Evolutionary conservation across 495 filamentous ascomycete species (phyloP).

Genomic region (Xylaria bambusicola): DNA sequence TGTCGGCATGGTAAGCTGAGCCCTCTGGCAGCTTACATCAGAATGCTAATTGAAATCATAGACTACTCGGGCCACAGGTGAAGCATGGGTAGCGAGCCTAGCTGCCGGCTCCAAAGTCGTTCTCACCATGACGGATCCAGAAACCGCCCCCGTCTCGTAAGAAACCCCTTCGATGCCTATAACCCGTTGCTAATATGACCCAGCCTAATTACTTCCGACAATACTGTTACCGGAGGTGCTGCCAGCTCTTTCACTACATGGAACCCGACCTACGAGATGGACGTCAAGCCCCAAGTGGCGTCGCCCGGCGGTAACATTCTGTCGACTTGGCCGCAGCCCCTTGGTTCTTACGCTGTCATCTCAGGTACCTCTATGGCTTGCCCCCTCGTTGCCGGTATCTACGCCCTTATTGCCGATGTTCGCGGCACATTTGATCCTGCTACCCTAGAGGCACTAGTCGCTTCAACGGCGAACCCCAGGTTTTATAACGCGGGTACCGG

Average conservation of each 20-base stretch:
- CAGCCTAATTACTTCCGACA: conserved; percentile 30
- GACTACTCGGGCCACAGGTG: conserved; percentile 47
- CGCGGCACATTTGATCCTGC: conserved; percentile 52
- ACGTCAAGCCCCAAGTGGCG: conserved; percentile 56
- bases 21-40: not conserved
- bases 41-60: conserved; percentile 23
- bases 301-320: conserved; percentile 59
- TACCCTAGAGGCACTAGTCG: conserved; percentile 48
- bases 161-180: not conserved
- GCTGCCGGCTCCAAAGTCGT: conserved; percentile 40
- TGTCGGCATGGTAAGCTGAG: conserved; percentile 42
- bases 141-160: conserved; percentile 39
- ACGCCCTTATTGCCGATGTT: conserved; percentile 53
- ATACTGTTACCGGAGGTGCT: conserved; percentile 45
- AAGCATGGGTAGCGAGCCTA: conserved; percentile 42
- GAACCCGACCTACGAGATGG: conserved; percentile 58
- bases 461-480: conserved; percentile 46
- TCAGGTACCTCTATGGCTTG: conserved; percentile 64
- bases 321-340: conserved; percentile 54
- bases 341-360: conserved; percentile 55
- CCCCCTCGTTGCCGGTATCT: conserved; percentile 56
- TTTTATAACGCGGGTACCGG: conserved; percentile 50
- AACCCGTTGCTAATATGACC: conserved; percentile 17
- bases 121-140: conserved; percentile 45
- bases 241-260: conserved; percentile 56